These are phyloP conservation scores for Mycena crocata DNA, from an alignment of 768 basidiomycete species.

Conservation along the genomic window DNA sequence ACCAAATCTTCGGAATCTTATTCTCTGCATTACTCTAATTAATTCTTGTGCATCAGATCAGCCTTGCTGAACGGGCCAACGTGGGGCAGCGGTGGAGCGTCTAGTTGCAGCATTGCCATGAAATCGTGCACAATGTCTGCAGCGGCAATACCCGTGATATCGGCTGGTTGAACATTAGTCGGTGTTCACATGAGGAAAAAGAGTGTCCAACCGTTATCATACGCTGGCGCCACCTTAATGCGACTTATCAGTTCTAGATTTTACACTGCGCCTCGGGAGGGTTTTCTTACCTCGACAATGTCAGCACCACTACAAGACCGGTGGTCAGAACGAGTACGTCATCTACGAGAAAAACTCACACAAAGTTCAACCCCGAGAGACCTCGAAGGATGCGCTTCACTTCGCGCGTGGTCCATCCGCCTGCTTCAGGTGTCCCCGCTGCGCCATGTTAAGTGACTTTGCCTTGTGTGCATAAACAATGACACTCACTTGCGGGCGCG, in stretches of 20 bases:
- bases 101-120: constrained; percentile 8
- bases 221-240: constrained; percentile 2
- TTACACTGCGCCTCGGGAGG: not conserved
- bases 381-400: constrained; percentile 84
- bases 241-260: not conserved
- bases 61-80: constrained; percentile 7
- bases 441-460: constrained; percentile 10
- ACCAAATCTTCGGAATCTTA: too few species aligned
- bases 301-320: not conserved
- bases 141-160: constrained; percentile 8
- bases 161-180: not conserved
- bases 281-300: constrained; percentile 2
- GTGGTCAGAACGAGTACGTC: not conserved
- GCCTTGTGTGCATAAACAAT: not conserved
- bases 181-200: not conserved
- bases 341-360: constrained; percentile 54
- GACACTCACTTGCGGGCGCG: constrained; percentile 77
- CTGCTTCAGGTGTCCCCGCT: constrained; percentile 88
- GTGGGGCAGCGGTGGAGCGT: constrained; percentile 3
- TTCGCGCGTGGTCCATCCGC: constrained; percentile 89
- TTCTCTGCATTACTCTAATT: too few species aligned
- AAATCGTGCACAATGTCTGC: constrained; percentile 6
- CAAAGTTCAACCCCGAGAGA: constrained; percentile 79
- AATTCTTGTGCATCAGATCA: constrained; percentile 8
- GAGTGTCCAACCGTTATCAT: constrained; percentile 4